Percentiles rank a stretch among this genome's conserved stretches.
Conservation (phyloP, 2,329 filamentous ascomycete genomes). For the Gnomoniopsis sp. region DNA sequence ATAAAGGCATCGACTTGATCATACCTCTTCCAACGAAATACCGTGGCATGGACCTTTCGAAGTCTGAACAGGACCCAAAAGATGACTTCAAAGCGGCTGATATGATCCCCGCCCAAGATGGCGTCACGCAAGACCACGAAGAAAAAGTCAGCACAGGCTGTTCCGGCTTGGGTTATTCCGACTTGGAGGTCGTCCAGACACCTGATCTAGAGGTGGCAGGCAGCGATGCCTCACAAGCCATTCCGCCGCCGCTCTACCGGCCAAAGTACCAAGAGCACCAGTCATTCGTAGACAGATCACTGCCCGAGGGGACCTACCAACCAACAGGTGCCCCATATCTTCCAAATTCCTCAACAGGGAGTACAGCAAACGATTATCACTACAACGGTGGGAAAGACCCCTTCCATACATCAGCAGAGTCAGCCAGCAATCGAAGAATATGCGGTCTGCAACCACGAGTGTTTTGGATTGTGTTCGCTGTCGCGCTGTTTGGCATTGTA, state of each 20-base stretch:
- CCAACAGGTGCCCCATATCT: neutral
- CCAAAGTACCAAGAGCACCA: slow-evolving; percentile 4
- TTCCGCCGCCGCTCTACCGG: neutral
- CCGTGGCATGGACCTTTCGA: too few species aligned
- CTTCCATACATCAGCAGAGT: slow-evolving; percentile 2
- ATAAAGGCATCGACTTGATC: too few species aligned
- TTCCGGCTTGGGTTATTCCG: slow-evolving; percentile 4
- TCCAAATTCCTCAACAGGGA: neutral
- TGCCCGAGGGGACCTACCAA: neutral
- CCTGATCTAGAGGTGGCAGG: slow-evolving; percentile 18
- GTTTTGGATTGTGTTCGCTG: slow-evolving; percentile 28
- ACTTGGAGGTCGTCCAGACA: slow-evolving; percentile 13
- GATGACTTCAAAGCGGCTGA: neutral
- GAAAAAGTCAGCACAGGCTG: neutral
- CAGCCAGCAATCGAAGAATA: slow-evolving; percentile 18
- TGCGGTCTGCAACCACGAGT: slow-evolving; percentile 27
- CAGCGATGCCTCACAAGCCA: slow-evolving; percentile 3
- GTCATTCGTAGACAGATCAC: neutral
- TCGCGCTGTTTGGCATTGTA: slow-evolving; percentile 27
- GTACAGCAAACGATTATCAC: neutral
- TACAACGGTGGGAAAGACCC: slow-evolving; percentile 10
- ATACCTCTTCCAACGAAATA: too few species aligned
- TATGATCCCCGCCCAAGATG: neutral
- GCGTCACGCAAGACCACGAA: neutral
- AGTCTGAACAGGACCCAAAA: too few species aligned